Base-by-base conservation (phyloP, 2,329 filamentous ascomycete species). In the Calonectria crousiana region DNA sequence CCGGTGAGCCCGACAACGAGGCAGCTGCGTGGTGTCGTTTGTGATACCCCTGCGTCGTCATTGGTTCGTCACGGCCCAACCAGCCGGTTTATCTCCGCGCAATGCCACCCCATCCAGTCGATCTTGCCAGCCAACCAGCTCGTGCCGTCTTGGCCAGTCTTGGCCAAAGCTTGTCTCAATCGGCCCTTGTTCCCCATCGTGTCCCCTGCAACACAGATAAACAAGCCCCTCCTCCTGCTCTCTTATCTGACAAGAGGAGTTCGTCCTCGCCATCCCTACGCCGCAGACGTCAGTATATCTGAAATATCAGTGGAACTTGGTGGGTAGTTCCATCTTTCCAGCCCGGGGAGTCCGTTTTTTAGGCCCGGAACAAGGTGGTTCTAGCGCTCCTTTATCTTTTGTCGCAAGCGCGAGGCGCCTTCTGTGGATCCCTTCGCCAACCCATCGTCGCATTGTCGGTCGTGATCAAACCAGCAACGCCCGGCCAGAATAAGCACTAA, bases 21-120 rank as follows among this genome's bases (percentile, higher is more conserved):
- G 34, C 34, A 38, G 30, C 34, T 16, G 28, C 23, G 56, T 16
- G n/a, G 20, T 44, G 44, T 47, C 44, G 44, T 47, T 6, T 41
- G 18, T 28, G 36, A 26, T 28, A 3, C 13, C 13, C 56, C 6
- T 23, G 56, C 56, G 34, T 62, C 26, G 52, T 62, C 23, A 62
- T 62, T 62, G 56, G 56, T 44, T 38, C 56, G n/a, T 38, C 34
- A 41, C 16, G 34, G 56, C 56, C 56, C 56, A 62, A 38, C 38
- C n/a, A 20, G 34, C 56, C 56, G 56, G 56, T 62, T 62, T 62
- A 62, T 62, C 56, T 62, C 56, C 56, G 56, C 36, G n/a, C 34
- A 62, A 28, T 62, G 32, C 56, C 20, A 62, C 56, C 56, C 56
- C 56, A 62, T 62, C 23, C 23, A 38, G 56, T 28, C 56, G 56